A percentile compares a stretch with the other conserved stretches of the same genome.
phyloP scores from a whole-genome alignment of 495 filamentous ascomycete species.

The Penicillium lagena region DNA sequence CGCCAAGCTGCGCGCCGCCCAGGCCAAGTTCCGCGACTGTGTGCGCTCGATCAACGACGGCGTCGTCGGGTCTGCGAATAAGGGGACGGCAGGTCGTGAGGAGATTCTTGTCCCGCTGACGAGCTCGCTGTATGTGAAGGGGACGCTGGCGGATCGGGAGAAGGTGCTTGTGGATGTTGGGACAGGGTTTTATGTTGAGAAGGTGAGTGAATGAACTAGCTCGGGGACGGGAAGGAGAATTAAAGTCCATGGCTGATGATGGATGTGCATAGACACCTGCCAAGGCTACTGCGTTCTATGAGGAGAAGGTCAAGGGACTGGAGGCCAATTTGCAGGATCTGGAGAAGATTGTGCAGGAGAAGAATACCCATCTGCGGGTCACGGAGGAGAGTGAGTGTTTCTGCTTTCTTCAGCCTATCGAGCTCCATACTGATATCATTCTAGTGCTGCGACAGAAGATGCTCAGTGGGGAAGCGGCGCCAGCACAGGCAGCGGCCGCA shows the following conservation, averaged over 20 bases:
- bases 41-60: slow-evolving; percentile 63
- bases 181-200: slow-evolving; percentile 95
- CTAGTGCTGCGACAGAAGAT: slow-evolving; percentile 44
- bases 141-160: slow-evolving; percentile 65
- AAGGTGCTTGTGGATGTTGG: slow-evolving; percentile 92
- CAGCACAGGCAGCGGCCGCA: slow-evolving; percentile 19
- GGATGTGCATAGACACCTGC: slow-evolving; percentile 44
- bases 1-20: slow-evolving; percentile 79
- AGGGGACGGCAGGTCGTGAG: slow-evolving; percentile 27
- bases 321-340: slow-evolving; percentile 73
- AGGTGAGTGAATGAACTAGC: slow-evolving; percentile 44
- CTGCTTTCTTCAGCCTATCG: background rate
- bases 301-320: slow-evolving; percentile 74
- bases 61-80: slow-evolving; percentile 34
- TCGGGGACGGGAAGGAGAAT: too few relatives aligned
- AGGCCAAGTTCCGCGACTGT: slow-evolving; percentile 88
- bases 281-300: slow-evolving; percentile 80
- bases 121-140: slow-evolving; percentile 88
- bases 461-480: slow-evolving; percentile 30
- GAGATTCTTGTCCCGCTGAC: slow-evolving; percentile 86
- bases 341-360: slow-evolving; percentile 78
- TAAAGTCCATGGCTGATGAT: too few relatives aligned
- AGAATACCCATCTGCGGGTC: slow-evolving; percentile 74
- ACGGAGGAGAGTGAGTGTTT: slow-evolving; percentile 74
- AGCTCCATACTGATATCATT: slow-evolving; percentile 7